phyloP scores from a whole-genome alignment of 2,329 filamentous ascomycete species.

The Cordyceps pruinosa region DNA sequence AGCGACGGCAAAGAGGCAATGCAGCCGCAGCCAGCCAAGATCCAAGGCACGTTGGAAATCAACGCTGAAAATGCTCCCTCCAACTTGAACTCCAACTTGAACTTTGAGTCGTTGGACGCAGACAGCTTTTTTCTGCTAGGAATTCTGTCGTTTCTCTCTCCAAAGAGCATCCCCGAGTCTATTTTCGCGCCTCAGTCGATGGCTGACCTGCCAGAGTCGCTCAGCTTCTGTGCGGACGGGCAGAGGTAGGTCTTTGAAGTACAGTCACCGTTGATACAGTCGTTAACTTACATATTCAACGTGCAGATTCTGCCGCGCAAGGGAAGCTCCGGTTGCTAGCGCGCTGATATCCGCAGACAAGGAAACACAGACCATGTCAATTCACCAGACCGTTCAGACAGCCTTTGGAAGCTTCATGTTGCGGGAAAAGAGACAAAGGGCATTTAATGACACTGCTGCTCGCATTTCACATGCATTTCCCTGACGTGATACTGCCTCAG shows the following conservation, averaged over 20 bases:
- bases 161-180: conserved; percentile 12
- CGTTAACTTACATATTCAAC: not conserved
- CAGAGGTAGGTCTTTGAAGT: not conserved
- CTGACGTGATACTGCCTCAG: not conserved
- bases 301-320: conserved; percentile 1
- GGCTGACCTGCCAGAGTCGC: not conserved
- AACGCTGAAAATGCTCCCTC: conserved; percentile 1
- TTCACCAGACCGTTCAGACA: conserved; percentile 7
- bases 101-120: conserved; percentile 8
- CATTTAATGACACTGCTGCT: conserved; percentile 2
- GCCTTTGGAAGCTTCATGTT: conserved; percentile 9
- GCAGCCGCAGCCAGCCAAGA: conserved; percentile 2
- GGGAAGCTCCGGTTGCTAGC: not conserved
- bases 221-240: conserved; percentile 4
- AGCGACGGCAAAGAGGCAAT: too few species aligned
- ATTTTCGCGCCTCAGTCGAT: conserved; percentile 5
- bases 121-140: conserved; percentile 1
- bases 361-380: conserved; percentile 6
- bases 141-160: conserved; percentile 5
- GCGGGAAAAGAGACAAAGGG: conserved; percentile 3
- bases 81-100: too few species aligned
- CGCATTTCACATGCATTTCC: conserved; percentile 11
- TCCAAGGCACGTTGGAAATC: not conserved
- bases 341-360: conserved; percentile 11
- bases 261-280: not conserved